phyloP scores from a whole-genome alignment of 306 rosid genomes.

The Clitoria ternatea region DNA sequence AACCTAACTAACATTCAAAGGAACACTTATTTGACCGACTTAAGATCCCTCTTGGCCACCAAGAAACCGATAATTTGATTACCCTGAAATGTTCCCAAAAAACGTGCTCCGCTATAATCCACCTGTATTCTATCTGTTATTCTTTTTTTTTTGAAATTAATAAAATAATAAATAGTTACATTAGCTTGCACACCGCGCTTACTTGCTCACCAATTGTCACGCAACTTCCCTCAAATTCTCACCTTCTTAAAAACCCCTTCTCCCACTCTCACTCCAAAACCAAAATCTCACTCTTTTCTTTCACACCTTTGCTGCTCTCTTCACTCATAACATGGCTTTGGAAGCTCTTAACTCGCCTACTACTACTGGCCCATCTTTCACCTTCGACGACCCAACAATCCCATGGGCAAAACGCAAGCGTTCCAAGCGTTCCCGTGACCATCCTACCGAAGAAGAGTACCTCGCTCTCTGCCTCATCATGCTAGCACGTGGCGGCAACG shows the following conservation, averaged over 20 bases:
- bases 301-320: no score
- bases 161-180: neutral
- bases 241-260: slow-evolving; percentile 30
- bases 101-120: slow-evolving; percentile 35
- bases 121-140: slow-evolving; percentile 12
- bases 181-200: slow-evolving; percentile 38
- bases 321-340: slow-evolving; percentile 63
- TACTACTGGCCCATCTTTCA: slow-evolving; percentile 42
- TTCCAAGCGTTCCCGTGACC: slow-evolving; percentile 71
- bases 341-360: slow-evolving; percentile 90
- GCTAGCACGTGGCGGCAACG: slow-evolving; percentile 71
- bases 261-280: neutral
- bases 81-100: neutral
- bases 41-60: slow-evolving; percentile 51
- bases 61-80: no score
- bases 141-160: neutral
- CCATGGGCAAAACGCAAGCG: slow-evolving; percentile 88
- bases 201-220: slow-evolving; percentile 80
- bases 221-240: slow-evolving; percentile 63
- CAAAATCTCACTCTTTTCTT: neutral
- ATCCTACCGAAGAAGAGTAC: slow-evolving; percentile 73
- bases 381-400: slow-evolving; percentile 40
- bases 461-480: slow-evolving; percentile 94
- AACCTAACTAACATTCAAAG: neutral
- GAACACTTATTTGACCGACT: slow-evolving; percentile 34